Base-by-base conservation (phyloP, 495 filamentous ascomycete species). In the Trichoderma orchidacearum region DNA sequence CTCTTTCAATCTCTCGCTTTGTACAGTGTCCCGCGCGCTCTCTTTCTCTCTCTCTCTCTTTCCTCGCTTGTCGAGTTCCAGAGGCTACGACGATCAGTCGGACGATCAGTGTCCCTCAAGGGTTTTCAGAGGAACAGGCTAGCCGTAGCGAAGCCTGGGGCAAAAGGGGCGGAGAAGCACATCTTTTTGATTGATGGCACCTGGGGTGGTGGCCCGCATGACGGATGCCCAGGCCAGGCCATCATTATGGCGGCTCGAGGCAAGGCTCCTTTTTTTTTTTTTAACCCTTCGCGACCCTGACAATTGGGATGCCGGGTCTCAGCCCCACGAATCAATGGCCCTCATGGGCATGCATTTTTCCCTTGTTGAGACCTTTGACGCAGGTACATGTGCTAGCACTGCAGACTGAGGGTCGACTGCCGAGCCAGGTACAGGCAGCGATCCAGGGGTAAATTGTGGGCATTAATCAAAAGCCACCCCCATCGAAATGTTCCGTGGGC, bases 121-220 rank as follows among this genome's bases (percentile, higher is more conserved):
- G 41, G 41, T 17, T 48, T 48, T 48, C 21, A 11, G 27, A 23
- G 41, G 23, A 48, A 23, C 41, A 48, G 21, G 21, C 41, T 48
- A 48, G 41, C 15, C 4, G 41, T 48, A 48, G 41, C 41, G 41
- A 48, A 48, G 41, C 41, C 41, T 48, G 41, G 41, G 41, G 41
- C 41, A 48, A 48, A 48, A 48, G 41, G 41, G 41, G 41, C 41
- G 41, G 41, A 48, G 41, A 48, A 48, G 41, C 41, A 48, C 41
- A 48, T 48, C 41, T 48, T 48, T 48, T 48, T 48, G 41, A 48
- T 48, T 48, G 41, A 48, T 48, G 11, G 3, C 41, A 25, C 41
- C 41, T 23, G 41, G 41, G 41, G 41, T 48, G 41, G 41, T 48
- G 32, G 32, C 41, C 18, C 41, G 13, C 41, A 48, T 48, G 41